Percentiles rank a stretch among this genome's conserved stretches.
phyloP scores from a whole-genome alignment of 176 grass and related monocot genomes.

The Phyllostachys edulis region DNA sequence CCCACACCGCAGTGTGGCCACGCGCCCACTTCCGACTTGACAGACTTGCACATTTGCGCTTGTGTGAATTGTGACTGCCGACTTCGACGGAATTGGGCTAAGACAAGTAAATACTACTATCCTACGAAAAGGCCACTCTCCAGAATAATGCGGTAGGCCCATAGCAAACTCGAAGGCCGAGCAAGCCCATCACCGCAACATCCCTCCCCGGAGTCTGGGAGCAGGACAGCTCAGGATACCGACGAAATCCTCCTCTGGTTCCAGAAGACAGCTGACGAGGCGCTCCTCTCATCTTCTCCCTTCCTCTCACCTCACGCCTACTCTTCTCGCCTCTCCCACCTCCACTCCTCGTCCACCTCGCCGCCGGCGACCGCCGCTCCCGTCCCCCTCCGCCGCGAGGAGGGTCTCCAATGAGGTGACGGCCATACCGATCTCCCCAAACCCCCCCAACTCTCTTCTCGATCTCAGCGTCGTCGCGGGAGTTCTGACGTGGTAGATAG shows the following conservation, averaged over 20 bases:
- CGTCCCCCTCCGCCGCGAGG: background rate
- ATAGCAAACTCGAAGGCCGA: too few relatives aligned
- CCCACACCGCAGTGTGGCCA: too few relatives aligned
- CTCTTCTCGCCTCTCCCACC: background rate
- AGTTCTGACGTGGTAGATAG: too few relatives aligned
- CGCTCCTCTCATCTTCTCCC: background rate
- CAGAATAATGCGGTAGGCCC: background rate
- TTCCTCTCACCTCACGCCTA: too few relatives aligned
- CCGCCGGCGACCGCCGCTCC: background rate
- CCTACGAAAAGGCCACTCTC: background rate
- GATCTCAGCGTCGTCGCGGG: background rate
- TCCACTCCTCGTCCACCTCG: background rate
- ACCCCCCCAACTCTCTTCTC: background rate
- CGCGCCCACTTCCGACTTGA: too few relatives aligned
- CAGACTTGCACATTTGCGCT: too few relatives aligned
- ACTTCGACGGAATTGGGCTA: too few relatives aligned
- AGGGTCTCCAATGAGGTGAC: slow-evolving; percentile 22
- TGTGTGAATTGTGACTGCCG: too few relatives aligned
- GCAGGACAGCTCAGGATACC: background rate
- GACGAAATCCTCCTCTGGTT: slow-evolving; percentile 20
- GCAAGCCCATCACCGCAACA: too few relatives aligned
- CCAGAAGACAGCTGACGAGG: slow-evolving; percentile 20
- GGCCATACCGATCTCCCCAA: background rate
- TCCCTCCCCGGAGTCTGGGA: background rate
- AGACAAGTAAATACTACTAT: too few relatives aligned